phyloP scores from a whole-genome alignment of 78 protist genomes.

The Mantamonas sphyraenae region DNA sequence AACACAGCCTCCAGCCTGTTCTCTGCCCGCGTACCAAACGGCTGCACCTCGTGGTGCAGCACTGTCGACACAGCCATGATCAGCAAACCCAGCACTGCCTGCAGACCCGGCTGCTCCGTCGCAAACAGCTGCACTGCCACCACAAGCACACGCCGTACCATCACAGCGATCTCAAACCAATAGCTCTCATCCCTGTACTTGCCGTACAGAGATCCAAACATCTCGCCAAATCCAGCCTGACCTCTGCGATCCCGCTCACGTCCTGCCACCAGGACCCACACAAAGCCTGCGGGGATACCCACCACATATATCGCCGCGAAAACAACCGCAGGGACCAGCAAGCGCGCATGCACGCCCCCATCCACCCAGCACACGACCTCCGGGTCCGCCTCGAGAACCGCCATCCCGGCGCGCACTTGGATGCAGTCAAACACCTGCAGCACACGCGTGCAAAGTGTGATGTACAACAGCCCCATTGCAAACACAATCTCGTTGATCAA shows the following conservation, averaged over 20 bases:
- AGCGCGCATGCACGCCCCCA: background rate
- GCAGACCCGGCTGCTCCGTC: background rate
- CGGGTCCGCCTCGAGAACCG: background rate
- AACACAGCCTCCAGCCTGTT: no score
- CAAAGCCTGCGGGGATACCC: background rate
- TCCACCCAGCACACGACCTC: background rate
- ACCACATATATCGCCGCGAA: background rate
- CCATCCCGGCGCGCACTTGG: background rate
- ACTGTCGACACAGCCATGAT: no score
- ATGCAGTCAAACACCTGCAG: background rate
- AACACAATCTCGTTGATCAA: background rate
- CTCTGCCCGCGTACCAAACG: no score
- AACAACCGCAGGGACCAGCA: background rate
- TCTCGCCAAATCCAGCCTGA: background rate
- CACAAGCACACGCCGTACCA: background rate
- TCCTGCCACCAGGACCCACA: background rate
- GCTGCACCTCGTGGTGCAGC: no score
- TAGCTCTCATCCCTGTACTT: background rate
- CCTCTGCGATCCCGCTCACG: background rate
- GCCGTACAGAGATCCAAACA: background rate
- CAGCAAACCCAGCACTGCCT: background rate
- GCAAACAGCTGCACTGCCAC: background rate
- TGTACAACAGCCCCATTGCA: background rate
- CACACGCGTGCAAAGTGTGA: background rate
- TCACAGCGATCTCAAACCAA: background rate